Conservation (phyloP, 495 filamentous ascomycete species). For the Penicillium antarcticum region DNA sequence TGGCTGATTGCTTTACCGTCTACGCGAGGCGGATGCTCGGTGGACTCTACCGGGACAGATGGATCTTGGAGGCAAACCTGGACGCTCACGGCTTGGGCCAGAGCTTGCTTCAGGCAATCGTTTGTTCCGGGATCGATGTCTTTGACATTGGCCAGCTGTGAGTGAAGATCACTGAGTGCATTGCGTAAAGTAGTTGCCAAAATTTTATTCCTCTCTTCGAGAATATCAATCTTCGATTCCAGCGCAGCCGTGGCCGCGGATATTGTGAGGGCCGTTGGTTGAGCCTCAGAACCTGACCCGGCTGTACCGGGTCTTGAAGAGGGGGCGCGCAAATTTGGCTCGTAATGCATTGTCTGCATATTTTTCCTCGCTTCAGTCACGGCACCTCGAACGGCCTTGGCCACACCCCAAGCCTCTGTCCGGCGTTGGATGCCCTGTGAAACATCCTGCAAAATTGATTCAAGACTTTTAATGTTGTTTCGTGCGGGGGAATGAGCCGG, state of each 20-base stretch:
- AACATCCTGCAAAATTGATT: slow-evolving; percentile 79
- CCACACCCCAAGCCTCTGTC: slow-evolving; percentile 83
- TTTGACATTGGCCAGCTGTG: slow-evolving; percentile 44
- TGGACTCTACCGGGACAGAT: slow-evolving; percentile 43
- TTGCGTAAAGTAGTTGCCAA: slow-evolving; percentile 71
- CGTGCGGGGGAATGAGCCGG: slow-evolving; percentile 49
- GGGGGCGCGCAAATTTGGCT: slow-evolving; percentile 25
- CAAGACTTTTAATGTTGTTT: slow-evolving; percentile 62
- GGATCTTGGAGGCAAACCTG: slow-evolving; percentile 73
- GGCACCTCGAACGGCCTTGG: slow-evolving; percentile 85
- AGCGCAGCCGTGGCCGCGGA: slow-evolving; percentile 17
- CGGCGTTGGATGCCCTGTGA: slow-evolving; percentile 78
- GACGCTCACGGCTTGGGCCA: slow-evolving; percentile 73
- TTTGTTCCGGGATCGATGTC: slow-evolving; percentile 43
- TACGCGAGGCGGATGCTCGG: slow-evolving; percentile 2
- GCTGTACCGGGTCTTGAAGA: not conserved
- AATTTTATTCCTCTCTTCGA: slow-evolving; percentile 70
- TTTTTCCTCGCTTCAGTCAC: slow-evolving; percentile 77
- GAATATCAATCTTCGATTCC: slow-evolving; percentile 33
- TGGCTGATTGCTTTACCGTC: slow-evolving; percentile 1
- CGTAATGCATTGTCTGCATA: slow-evolving; percentile 60
- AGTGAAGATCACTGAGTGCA: slow-evolving; percentile 62
- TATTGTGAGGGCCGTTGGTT: not conserved
- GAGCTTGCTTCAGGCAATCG: slow-evolving; percentile 43
- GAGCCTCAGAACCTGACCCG: not conserved